phyloP scores from a whole-genome alignment of 306 rosid genomes.

The Prinsepia uniflora region DNA sequence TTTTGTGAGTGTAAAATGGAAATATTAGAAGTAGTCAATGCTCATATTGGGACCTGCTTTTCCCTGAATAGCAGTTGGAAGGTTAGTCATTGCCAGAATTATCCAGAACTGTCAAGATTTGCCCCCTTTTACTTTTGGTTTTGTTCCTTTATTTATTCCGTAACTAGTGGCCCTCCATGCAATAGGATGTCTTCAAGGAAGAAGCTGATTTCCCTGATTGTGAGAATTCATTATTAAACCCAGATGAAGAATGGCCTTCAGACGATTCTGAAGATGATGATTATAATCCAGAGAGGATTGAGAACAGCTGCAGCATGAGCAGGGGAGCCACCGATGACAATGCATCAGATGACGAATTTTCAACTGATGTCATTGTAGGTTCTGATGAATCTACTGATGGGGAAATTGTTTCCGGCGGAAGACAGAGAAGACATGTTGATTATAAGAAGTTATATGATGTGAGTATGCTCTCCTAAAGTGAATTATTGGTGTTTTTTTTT shows the following conservation, averaged over 20 bases:
- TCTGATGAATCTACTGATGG: constrained; percentile 63
- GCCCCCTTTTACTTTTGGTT: constrained; percentile 1
- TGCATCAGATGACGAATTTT: constrained; percentile 37
- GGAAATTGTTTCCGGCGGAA: constrained; percentile 51
- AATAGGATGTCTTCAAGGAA: constrained; percentile 79
- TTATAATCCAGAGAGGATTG: constrained; percentile 72
- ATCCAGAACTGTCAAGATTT: constrained; percentile 1
- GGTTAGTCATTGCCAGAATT: constrained; percentile 41
- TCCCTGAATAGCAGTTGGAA: constrained; percentile 66
- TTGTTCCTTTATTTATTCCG: neutral
- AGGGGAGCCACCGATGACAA: constrained; percentile 40
- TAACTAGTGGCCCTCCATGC: constrained; percentile 15
- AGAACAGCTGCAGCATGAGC: constrained; percentile 38
- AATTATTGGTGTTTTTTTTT: neutral
- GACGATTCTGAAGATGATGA: constrained; percentile 92
- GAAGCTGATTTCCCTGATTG: constrained; percentile 76
- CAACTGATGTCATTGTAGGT: constrained; percentile 36
- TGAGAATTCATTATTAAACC: constrained; percentile 44
- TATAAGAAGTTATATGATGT: constrained; percentile 70
- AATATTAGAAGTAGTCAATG: constrained; percentile 70
- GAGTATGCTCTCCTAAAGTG: constrained; percentile 33
- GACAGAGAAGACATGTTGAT: constrained; percentile 72
- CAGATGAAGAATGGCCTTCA: constrained; percentile 83
- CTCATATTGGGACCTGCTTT: constrained; percentile 82
- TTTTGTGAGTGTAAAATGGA: constrained; percentile 82